phyloP scores from a whole-genome alignment of 148 eudicot species.

The Camellia sinensis region DNA sequence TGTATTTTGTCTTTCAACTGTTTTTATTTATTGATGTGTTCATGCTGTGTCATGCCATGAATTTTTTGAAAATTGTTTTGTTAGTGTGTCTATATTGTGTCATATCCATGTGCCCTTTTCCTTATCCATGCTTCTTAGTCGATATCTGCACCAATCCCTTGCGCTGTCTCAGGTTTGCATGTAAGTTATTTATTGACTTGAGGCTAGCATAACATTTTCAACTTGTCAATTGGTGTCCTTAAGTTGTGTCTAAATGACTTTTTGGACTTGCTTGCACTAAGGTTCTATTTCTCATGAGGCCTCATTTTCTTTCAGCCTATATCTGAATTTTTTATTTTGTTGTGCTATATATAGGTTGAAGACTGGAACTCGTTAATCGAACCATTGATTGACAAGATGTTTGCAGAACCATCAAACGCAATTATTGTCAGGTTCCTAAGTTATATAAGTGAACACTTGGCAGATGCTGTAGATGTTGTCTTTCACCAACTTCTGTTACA shows the following conservation, averaged over 20 bases:
- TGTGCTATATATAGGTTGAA: conserved; percentile 43
- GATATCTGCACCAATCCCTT: not conserved
- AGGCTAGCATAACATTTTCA: not conserved
- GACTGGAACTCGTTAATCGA: conserved; percentile 62
- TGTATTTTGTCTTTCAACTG: too few relatives aligned
- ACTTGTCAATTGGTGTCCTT: not conserved
- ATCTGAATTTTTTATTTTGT: not conserved
- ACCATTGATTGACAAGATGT: conserved; percentile 69
- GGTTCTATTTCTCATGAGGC: not conserved
- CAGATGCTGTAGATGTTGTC: conserved; percentile 54
- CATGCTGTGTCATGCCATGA: too few relatives aligned
- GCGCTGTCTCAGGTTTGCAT: not conserved
- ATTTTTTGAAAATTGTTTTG: too few relatives aligned
- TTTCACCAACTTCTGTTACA: conserved; percentile 44
- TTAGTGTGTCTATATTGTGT: too few relatives aligned
- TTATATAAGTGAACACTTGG: conserved; percentile 61
- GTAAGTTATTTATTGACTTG: not conserved
- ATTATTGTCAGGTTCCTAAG: conserved; percentile 61
- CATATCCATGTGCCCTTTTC: too few relatives aligned
- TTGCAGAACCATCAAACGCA: conserved; percentile 80
- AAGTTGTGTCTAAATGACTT: not conserved
- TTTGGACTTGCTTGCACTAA: not conserved
- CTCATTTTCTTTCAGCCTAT: not conserved
- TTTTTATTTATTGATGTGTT: too few relatives aligned
- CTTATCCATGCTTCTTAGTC: not conserved